These are phyloP conservation scores for Erysiphe neolycopersici DNA, from an alignment of 2,329 filamentous ascomycete species.

Conservation along the genomic window DNA sequence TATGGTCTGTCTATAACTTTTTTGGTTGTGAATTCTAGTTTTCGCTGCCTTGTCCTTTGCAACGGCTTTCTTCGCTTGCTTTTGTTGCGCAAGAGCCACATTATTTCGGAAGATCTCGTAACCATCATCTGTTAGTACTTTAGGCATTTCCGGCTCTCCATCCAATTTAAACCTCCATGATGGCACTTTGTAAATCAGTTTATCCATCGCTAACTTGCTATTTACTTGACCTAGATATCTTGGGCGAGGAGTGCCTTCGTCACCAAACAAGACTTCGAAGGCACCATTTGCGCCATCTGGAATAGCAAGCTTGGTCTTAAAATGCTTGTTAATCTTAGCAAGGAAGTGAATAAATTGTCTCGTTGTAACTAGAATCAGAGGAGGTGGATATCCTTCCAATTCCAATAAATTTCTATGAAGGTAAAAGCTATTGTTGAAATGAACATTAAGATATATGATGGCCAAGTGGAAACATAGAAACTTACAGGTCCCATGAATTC, in stretches of 20 bases:
- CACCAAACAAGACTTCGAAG: constrained; percentile 34
- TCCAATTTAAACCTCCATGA: constrained; percentile 7
- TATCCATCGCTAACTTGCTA: constrained; percentile 15
- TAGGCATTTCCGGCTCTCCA: constrained; percentile 8
- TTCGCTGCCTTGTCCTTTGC: constrained; percentile 21
- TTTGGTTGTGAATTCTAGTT: constrained; percentile 17
- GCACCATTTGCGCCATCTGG: constrained; percentile 24
- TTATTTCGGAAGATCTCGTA: constrained; percentile 24
- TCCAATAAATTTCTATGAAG: constrained; percentile 22
- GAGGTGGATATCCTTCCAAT: constrained; percentile 19
- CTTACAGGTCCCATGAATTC: constrained; percentile 54
- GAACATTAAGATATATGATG: neutral
- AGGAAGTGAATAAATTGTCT: constrained; percentile 39
- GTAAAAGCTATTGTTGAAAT: constrained; percentile 29
- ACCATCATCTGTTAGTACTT: constrained; percentile 14
- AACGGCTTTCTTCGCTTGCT: constrained; percentile 20
- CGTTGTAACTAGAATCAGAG: constrained; percentile 40
- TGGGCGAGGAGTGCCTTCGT: constrained; percentile 33
- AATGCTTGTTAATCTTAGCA: constrained; percentile 31
- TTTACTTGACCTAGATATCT: constrained; percentile 35
- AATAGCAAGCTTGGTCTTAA: constrained; percentile 27
- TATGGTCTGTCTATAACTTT: constrained; percentile 26
- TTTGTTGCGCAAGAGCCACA: constrained; percentile 23
- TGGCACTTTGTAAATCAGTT: constrained; percentile 12
- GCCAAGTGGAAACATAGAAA: neutral